Evolutionary conservation across 306 rosid genomes (phyloP), one percentile per base, ranked within the genome.

Genomic region (Quillaja saponaria): DNA sequence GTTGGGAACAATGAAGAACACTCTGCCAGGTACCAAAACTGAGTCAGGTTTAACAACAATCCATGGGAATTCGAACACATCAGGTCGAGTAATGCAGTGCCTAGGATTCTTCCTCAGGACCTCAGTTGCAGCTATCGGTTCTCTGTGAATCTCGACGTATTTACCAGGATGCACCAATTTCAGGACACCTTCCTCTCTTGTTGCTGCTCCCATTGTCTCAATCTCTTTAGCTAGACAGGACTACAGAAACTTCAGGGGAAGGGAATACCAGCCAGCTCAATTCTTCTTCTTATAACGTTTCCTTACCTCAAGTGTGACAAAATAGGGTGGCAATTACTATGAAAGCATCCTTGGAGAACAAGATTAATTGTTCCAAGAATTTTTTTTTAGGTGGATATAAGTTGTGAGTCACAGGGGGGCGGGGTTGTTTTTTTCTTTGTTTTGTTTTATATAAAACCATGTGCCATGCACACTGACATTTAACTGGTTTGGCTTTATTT

Each of bases 21-120:
- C 90, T 62, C 58, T 64, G 19, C 96, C 90, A 7, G 81, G 81
- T 19, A 71, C 61, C 58, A 86, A 69, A 76, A 82, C 11, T 13
- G 90, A 78, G 12, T 80, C 91, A 2, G 86, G 78, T 37, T 80
- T 90, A 3, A 90, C 75, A 54, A 84, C 87, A 73, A 90, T 76
- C 91, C 89, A 86, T 8, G 96, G 91, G 14, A 18, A 69, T 64
- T 78, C 65, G 45, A 90, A 86, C 7, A 90, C 69, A 58, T 86
- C 95, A 4, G 95, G 81, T 10, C 87, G 73, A 52, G 91, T 82
- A 44, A 90, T 53, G 67, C 76, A 61, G 78, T 84, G 88, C 44
- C 88, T 80, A 0, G 91, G 96, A 61, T 84, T 78, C 55, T 60
- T 82, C 21, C 49, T 64, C 69, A 90, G 55, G 5, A 90, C 70